Base-by-base conservation (phyloP, 441 rosid species). In the Erysimum cheiri region DNA sequence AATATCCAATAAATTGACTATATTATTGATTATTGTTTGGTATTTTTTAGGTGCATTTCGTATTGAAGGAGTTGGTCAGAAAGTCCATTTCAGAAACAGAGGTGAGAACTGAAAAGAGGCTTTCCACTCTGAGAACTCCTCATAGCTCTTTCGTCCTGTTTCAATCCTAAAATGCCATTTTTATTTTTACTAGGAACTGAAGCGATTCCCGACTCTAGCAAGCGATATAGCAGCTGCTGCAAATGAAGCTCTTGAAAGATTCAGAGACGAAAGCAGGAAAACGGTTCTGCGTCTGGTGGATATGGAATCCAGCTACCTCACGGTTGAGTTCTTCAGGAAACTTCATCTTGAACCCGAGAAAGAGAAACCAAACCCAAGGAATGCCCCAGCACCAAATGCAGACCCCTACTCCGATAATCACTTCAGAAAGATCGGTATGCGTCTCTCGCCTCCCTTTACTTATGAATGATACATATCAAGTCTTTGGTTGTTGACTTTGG, bases 261-360 rank as follows among this genome's bases (percentile, higher is more conserved):
- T 96, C 76, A 94, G 96, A 37, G 99, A 95, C 31, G 99, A 90
- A 72, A 81, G 99, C 85, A 81, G 90, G 75, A 95, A 73, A 80
- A 92, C 98, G 32, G 97, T 95, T 77, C 57, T 80, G 24, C 82
- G 98, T 72, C 84, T 95, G 62, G 99, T 95, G 24, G 99, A 95
- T 68, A 95, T 95, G 99, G 99, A 95, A 48, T 90, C 99, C 67
- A 89, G 92, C 84, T 92, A 95, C 79, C 83, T 95, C 49, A 95
- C 99, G 0, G 99, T 92, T 81, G 99, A 95, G 54, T 95, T 95
- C 81, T 95, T 95, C 83, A 80, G 99, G 72, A 92, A 92, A 80
- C 86, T 95, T 78, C 95, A 89, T 71, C 69, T 81, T 8, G 97
- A 92, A 76, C 86, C 96, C 28, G 97, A 90, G 76, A 92, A 79